Conservation (phyloP, 768 basidiomycete species). For the Mycena capillaripes region DNA sequence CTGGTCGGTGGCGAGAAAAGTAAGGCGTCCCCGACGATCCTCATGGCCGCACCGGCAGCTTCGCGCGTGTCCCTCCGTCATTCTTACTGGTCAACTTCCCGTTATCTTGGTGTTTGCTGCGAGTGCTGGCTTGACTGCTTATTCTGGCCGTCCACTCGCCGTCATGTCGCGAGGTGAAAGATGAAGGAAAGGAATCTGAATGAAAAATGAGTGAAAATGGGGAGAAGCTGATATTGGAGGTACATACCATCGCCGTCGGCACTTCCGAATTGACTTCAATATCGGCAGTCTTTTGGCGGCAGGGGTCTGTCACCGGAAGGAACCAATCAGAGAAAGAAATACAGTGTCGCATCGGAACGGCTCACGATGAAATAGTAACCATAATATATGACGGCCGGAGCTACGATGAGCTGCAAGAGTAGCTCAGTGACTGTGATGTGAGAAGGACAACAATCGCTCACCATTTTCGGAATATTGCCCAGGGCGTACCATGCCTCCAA, state of each 20-base stretch:
- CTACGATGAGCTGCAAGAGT: not conserved
- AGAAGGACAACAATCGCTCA: not conserved
- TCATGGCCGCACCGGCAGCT: slow-evolving; percentile 7
- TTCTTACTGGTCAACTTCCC: not conserved
- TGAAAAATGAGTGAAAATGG: not conserved
- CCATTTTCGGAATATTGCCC: not conserved
- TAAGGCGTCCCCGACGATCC: slow-evolving; percentile 6
- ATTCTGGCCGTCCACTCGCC: not conserved
- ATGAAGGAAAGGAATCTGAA: not conserved
- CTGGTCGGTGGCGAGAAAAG: slow-evolving; percentile 1
- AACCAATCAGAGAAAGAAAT: not conserved
- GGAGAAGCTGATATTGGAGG: not conserved
- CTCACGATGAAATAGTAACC: not conserved
- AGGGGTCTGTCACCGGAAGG: not conserved
- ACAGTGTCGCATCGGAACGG: not conserved
- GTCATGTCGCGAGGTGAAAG: not conserved
- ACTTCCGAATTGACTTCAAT: not conserved
- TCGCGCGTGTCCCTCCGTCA: not conserved
- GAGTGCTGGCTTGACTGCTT: not conserved
- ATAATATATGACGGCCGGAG: not conserved
- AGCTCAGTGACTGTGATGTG: not conserved
- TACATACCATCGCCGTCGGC: not conserved
- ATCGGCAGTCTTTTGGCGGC: not conserved
- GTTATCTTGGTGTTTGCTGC: slow-evolving; percentile 1
- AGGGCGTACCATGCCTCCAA: not conserved